Percentiles rank a stretch among this genome's conserved stretches.
Conservation (phyloP, 1,284 basidiomycete species). For the Anthracocystis walkeri region DNA sequence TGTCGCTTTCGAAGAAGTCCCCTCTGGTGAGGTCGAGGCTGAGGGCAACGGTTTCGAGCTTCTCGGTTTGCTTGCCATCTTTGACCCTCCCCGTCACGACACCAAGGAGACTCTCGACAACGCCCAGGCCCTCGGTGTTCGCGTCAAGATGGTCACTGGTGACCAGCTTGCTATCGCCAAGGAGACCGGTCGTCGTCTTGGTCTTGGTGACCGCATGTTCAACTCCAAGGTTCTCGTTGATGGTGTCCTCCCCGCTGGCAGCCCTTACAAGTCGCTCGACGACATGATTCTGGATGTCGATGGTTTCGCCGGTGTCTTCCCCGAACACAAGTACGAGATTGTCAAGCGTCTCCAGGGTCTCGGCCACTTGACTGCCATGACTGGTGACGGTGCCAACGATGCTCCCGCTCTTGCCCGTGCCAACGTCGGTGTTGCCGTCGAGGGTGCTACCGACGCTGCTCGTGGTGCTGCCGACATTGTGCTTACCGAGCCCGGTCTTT, state of each 20-base stretch:
- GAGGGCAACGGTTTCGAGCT: constrained; percentile 96
- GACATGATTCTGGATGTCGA: constrained; percentile 90
- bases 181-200: constrained; percentile 97
- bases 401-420: constrained; percentile 83
- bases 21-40: constrained; percentile 78
- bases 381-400: constrained; percentile 97
- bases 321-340: constrained; percentile 92
- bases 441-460: constrained; percentile 92
- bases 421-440: constrained; percentile 96
- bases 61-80: constrained; percentile 95
- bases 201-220: constrained; percentile 96
- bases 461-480: constrained; percentile 96
- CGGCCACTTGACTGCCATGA: constrained; percentile 72
- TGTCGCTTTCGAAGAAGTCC: constrained; percentile 92
- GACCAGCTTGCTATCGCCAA: constrained; percentile 99
- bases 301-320: constrained; percentile 95
- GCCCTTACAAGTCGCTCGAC: constrained; percentile 80
- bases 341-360: constrained; percentile 94
- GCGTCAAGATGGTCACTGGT: constrained; percentile 99
- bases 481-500: constrained; percentile 92
- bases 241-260: constrained; percentile 80
- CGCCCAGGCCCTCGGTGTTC: constrained; percentile 92
- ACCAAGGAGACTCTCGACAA: constrained; percentile 99
- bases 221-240: constrained; percentile 94
- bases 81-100: constrained; percentile 96